These are phyloP conservation scores for Haematococcus lacustris DNA, from an alignment of 139 green algal species.

Conservation along the genomic window DNA sequence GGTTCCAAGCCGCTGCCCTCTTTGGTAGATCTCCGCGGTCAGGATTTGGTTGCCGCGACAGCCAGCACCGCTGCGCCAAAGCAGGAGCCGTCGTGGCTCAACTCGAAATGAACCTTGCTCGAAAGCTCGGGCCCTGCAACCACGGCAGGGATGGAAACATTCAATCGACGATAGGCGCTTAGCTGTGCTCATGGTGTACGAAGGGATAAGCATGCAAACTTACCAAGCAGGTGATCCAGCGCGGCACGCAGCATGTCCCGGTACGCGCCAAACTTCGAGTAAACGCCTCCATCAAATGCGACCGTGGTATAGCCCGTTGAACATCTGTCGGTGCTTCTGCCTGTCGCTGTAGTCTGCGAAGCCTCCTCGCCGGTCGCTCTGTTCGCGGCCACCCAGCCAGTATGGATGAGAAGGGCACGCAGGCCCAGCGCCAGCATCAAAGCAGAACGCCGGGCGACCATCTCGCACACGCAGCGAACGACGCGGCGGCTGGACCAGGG, in stretches of 20 bases:
- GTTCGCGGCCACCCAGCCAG: slow-evolving; percentile 17
- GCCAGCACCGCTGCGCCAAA: slow-evolving; percentile 49
- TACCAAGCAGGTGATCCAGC: slow-evolving; percentile 1
- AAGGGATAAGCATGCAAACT: neutral
- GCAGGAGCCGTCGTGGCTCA: slow-evolving; percentile 35
- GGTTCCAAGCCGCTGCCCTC: too few relatives aligned
- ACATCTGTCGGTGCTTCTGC: too few relatives aligned
- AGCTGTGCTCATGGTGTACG: neutral
- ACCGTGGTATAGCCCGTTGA: slow-evolving; percentile 27
- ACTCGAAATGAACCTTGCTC: slow-evolving; percentile 2
- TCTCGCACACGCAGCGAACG: slow-evolving; percentile 56
- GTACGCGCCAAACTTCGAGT: slow-evolving; percentile 46
- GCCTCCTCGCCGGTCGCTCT: too few relatives aligned
- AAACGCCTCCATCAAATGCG: slow-evolving; percentile 62
- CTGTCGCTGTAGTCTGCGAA: too few relatives aligned
- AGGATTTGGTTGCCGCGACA: too few relatives aligned
- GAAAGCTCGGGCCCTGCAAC: neutral
- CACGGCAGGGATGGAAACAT: neutral
- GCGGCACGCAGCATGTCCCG: slow-evolving; percentile 19
- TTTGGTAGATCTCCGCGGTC: too few relatives aligned
- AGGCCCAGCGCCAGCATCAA: slow-evolving; percentile 52
- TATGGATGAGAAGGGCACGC: slow-evolving; percentile 44
- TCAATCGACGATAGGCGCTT: neutral
- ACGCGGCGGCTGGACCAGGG: neutral
- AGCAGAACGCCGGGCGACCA: slow-evolving; percentile 55